Percentiles rank a stretch among this genome's conserved stretches.
These are phyloP conservation scores for Aspergillus sojae DNA, from an alignment of 2,329 filamentous ascomycete species.

Conservation along the genomic window DNA sequence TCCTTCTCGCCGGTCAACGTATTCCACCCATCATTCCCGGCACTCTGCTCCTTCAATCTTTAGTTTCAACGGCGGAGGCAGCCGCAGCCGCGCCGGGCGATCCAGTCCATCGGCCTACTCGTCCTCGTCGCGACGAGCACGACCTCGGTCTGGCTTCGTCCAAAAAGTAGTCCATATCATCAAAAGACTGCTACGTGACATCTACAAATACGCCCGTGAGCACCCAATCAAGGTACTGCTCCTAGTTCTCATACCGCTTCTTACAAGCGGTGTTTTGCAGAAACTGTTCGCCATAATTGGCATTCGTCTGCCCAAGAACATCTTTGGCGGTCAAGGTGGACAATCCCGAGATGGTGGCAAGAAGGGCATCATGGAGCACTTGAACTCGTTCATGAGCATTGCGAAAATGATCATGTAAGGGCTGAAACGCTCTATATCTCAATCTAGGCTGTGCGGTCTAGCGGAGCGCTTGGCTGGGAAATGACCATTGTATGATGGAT, in stretches of 20 bases:
- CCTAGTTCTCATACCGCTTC: slow-evolving; percentile 81
- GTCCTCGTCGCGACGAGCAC: slow-evolving; percentile 75
- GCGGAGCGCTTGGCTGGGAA: neutral
- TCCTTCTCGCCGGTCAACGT: slow-evolving; percentile 37
- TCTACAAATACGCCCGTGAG: slow-evolving; percentile 77
- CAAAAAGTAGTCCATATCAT: slow-evolving; percentile 73
- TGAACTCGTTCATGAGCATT: slow-evolving; percentile 36
- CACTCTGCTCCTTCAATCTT: slow-evolving; percentile 52
- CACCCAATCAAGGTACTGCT: slow-evolving; percentile 88
- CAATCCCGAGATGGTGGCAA: slow-evolving; percentile 27
- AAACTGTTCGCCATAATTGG: slow-evolving; percentile 79
- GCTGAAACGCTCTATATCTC: neutral
- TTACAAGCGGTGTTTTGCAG: slow-evolving; percentile 79
- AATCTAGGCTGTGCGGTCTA: neutral
- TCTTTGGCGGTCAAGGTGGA: slow-evolving; percentile 49
- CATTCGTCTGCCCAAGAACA: slow-evolving; percentile 68
- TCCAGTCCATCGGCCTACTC: slow-evolving; percentile 53
- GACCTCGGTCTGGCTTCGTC: slow-evolving; percentile 77
- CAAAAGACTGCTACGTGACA: slow-evolving; percentile 75
- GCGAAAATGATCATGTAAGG: slow-evolving; percentile 41
- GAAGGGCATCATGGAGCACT: slow-evolving; percentile 34
- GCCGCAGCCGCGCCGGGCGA: slow-evolving; percentile 33
- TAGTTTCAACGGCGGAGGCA: slow-evolving; percentile 40
- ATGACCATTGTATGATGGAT: neutral
- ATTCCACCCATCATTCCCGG: slow-evolving; percentile 40